Conservation (phyloP, 2,329 filamentous ascomycete genomes). For the Dactylonectria macrodidyma region DNA sequence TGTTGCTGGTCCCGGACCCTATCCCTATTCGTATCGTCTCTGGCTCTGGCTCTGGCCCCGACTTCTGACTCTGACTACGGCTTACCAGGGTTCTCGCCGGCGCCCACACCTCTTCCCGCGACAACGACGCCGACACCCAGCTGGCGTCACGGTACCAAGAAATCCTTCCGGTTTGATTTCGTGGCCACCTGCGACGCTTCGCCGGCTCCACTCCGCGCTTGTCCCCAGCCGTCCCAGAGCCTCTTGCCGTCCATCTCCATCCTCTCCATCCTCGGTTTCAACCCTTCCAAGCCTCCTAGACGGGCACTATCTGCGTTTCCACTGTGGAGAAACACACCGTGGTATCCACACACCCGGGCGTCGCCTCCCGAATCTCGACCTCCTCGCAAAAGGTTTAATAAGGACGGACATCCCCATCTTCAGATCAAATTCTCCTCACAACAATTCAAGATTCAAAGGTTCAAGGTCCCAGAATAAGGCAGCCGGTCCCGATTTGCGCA, state of each 20-base stretch:
- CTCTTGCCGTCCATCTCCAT: slow-evolving; percentile 29
- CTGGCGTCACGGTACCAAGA: slow-evolving; percentile 46
- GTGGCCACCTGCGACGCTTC: slow-evolving; percentile 51
- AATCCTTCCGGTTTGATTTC: slow-evolving; percentile 55
- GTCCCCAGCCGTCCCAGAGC: slow-evolving; percentile 39
- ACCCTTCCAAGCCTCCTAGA: slow-evolving; percentile 36
- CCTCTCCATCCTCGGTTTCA: slow-evolving; percentile 48
- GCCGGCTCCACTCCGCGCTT: slow-evolving; percentile 48
- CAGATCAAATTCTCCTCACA: slow-evolving; percentile 56
- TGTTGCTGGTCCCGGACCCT: slow-evolving; percentile 27
- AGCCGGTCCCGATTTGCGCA: slow-evolving; percentile 57
- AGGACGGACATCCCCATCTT: slow-evolving; percentile 59
- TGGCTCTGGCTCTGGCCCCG: slow-evolving; percentile 8
- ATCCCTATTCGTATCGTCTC: not conserved
- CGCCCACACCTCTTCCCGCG: slow-evolving; percentile 30
- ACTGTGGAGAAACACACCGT: slow-evolving; percentile 47
- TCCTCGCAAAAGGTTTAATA: slow-evolving; percentile 55
- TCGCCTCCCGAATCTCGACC: slow-evolving; percentile 40
- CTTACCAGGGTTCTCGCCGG: slow-evolving; percentile 28
- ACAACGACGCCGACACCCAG: slow-evolving; percentile 14
- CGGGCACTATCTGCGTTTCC: slow-evolving; percentile 48
- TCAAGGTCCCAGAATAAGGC: slow-evolving; percentile 57
- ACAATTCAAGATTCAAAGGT: slow-evolving; percentile 57
- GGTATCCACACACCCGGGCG: slow-evolving; percentile 44
- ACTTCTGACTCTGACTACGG: slow-evolving; percentile 21